Evolutionary conservation across 352 stramenopile genomes (phyloP).

Genomic region (Phytophthora idaei): DNA sequence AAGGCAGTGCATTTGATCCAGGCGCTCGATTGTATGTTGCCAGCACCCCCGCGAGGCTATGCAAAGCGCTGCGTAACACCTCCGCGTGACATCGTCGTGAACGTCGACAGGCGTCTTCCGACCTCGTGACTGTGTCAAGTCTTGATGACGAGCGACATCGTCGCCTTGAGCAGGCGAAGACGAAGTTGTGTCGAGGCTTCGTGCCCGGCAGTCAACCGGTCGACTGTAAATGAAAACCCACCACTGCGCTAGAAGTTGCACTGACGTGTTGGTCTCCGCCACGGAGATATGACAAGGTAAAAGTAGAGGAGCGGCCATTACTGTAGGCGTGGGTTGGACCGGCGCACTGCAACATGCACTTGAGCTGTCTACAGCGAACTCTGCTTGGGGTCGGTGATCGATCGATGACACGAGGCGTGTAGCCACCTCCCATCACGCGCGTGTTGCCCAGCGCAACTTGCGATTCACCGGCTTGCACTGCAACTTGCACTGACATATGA

Average conservation of each 20-base stretch:
- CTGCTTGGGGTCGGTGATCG: slow-evolving; percentile 11
- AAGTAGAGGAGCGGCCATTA: slow-evolving; percentile 10
- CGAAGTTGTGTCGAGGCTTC: background rate
- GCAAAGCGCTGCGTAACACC: slow-evolving; percentile 4
- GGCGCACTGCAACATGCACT: background rate
- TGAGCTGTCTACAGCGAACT: background rate
- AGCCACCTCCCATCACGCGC: slow-evolving; percentile 14
- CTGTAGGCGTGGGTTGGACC: background rate
- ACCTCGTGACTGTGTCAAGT: background rate
- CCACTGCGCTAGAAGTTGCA: background rate
- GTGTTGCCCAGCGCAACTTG: background rate
- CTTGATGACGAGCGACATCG: slow-evolving; percentile 7
- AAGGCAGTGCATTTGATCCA: slow-evolving; percentile 1
- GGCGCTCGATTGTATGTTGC: background rate
- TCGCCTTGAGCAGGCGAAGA: slow-evolving; percentile 1
- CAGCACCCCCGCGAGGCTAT: background rate
- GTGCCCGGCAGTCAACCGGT: slow-evolving; percentile 1
- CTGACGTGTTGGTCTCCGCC: too few relatives aligned
- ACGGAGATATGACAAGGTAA: background rate
- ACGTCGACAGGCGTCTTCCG: slow-evolving; percentile 18
- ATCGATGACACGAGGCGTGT: background rate
- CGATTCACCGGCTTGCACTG: background rate
- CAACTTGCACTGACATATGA: slow-evolving; percentile 2
- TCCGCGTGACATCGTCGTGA: slow-evolving; percentile 1
- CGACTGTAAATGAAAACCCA: slow-evolving; percentile 9